phyloP scores from a whole-genome alignment of 139 green algal genomes.

The Coelastrella sp. region DNA sequence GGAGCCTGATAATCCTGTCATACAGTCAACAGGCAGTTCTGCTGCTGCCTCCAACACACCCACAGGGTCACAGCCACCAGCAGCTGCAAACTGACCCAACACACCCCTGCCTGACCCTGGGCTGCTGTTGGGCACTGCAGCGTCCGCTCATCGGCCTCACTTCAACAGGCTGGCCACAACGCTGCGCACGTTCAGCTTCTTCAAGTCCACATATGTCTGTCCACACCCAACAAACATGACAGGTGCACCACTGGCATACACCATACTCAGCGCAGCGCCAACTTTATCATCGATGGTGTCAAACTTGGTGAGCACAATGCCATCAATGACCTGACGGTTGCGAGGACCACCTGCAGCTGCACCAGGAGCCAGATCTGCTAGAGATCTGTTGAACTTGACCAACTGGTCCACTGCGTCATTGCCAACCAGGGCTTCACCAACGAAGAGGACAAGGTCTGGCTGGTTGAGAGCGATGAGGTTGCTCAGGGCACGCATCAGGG shows the following conservation, averaged over 20 bases:
- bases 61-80: background rate
- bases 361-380: constrained; percentile 75
- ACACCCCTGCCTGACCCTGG: background rate
- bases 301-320: constrained; percentile 97
- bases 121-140: background rate
- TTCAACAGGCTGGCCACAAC: constrained; percentile 91
- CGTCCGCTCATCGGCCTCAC: constrained; percentile 44
- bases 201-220: constrained; percentile 98
- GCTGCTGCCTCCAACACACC: background rate
- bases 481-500: constrained; percentile 97
- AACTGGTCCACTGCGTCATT: constrained; percentile 99
- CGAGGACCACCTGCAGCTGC: background rate
- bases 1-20: no score
- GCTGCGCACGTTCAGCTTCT: constrained; percentile 91
- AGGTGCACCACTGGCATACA: constrained; percentile 94
- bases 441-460: constrained; percentile 98
- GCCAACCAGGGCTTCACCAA: constrained; percentile 98
- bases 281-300: constrained; percentile 99
- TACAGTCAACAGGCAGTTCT: no score
- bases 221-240: constrained; percentile 99
- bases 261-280: constrained; percentile 98
- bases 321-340: constrained; percentile 75
- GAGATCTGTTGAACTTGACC: constrained; percentile 94
- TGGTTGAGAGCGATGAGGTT: constrained; percentile 95
- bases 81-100: background rate